phyloP scores from a whole-genome alignment of 2,329 filamentous ascomycete species.

The Ceratocystiopsis sp. region DNA sequence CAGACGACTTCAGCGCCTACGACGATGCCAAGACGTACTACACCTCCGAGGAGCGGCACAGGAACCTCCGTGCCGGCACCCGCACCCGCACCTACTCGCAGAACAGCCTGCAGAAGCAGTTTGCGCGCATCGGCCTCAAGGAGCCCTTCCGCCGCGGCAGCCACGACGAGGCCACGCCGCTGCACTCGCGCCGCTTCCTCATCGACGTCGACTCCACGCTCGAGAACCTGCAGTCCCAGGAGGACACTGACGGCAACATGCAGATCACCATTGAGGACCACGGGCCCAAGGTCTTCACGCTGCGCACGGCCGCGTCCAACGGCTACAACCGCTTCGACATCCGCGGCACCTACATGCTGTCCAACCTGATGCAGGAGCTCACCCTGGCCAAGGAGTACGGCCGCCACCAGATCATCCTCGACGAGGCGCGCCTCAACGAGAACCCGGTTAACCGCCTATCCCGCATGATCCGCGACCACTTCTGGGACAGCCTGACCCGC shows the following conservation, averaged over 20 bases:
- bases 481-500: slow-evolving; percentile 83
- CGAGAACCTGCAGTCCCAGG: slow-evolving; percentile 59
- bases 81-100: slow-evolving; percentile 41
- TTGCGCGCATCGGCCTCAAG: slow-evolving; percentile 32
- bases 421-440: slow-evolving; percentile 82
- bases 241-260: slow-evolving; percentile 87
- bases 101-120: slow-evolving; percentile 36
- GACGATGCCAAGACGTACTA: slow-evolving; percentile 45
- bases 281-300: slow-evolving; percentile 73
- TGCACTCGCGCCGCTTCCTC: slow-evolving; percentile 58
- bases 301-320: slow-evolving; percentile 73
- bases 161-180: slow-evolving; percentile 51
- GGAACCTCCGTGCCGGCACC: slow-evolving; percentile 26
- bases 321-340: slow-evolving; percentile 81
- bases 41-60: slow-evolving; percentile 35
- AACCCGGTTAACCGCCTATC: slow-evolving; percentile 83
- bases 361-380: slow-evolving; percentile 88
- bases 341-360: slow-evolving; percentile 92
- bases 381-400: slow-evolving; percentile 83
- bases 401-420: slow-evolving; percentile 74
- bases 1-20: slow-evolving; percentile 26
- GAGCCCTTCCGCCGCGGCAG: slow-evolving; percentile 42
- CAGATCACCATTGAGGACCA: slow-evolving; percentile 96
- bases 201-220: slow-evolving; percentile 76
- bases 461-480: slow-evolving; percentile 72